Evolutionary conservation across 768 basidiomycete species (phyloP), one percentile per base, ranked within the genome.

Genomic region (Termitomyces titanicus): DNA sequence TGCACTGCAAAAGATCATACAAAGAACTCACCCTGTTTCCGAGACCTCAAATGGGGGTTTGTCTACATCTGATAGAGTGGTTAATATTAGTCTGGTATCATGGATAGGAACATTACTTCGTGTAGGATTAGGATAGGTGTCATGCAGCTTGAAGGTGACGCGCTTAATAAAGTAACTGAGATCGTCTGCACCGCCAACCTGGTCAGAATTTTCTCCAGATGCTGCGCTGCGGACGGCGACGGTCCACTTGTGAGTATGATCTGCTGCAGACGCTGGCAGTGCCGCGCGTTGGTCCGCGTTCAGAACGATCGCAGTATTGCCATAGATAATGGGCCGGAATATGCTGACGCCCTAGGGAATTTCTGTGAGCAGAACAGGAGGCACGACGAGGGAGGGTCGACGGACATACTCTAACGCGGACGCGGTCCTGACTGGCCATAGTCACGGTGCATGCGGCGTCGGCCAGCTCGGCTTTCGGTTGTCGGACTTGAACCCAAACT

Each of bases 181-280:
- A 65, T 98, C 94, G 68, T 98, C 94, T 51, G 86, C 89, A 13
- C 92, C 94, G 20, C 95, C 95, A 20, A 95, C 91, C 44, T 82
- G 77, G 45, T 92, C 87, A 45, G 85, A 81, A 60, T 85, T 83
- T 0, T 84, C 77, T 2, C 82, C 75, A 33, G 90, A 88, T 1
- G 92, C 82, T 0, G 95, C 94, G 40, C 92, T 91, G 24, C 97
- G 85, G 24, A 99, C 82, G 25, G 94, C 95, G 55, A 99, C 88
- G 0, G 94, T 98, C 97, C 97, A 99, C 58, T 84, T 83, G 69
- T 98, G 96, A 2, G 96, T 98, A 63, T 95, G 94, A 61, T 94
- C 91, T 38, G 81, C 79, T 25, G 79, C 72, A 15, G 74, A 65
- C 4, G 79, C 72, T 15, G 68, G 58, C 17, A 49, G 48, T 17